These are phyloP conservation scores for Barnettozyma californica DNA, from an alignment of 805 yeast genomes.

Conservation along the genomic window DNA sequence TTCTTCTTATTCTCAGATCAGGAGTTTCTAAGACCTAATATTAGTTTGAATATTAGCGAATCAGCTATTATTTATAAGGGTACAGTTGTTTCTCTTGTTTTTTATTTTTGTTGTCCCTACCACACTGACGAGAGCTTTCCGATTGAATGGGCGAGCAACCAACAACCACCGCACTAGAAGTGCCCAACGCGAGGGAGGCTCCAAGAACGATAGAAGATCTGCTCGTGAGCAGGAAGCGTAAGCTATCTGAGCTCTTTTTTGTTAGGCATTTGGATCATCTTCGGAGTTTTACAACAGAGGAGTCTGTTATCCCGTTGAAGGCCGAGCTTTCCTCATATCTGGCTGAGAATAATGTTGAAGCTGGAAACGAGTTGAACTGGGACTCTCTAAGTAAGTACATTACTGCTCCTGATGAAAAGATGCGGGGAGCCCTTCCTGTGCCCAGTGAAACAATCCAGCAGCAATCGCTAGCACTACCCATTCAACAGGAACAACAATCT, in stretches of 20 bases:
- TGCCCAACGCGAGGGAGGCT: background rate
- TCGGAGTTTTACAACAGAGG: constrained; percentile 34
- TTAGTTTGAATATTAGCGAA: background rate
- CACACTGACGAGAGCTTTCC: background rate
- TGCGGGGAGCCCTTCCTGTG: background rate
- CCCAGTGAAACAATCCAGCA: background rate
- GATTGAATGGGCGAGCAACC: background rate
- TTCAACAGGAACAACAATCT: background rate
- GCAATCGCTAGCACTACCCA: background rate
- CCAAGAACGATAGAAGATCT: constrained; percentile 24
- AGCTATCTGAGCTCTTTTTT: constrained; percentile 57
- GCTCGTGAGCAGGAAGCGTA: constrained; percentile 48
- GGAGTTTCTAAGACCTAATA: background rate
- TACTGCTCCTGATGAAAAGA: constrained; percentile 1
- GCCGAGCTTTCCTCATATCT: constrained; percentile 40
- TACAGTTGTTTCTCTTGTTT: background rate
- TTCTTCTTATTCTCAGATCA: too few species aligned
- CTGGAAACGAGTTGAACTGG: constrained; percentile 36
- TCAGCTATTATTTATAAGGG: background rate
- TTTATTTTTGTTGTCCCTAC: background rate
- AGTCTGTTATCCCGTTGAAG: constrained; percentile 33
- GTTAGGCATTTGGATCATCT: constrained; percentile 48
- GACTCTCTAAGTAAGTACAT: constrained; percentile 18
- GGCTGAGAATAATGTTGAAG: constrained; percentile 47
- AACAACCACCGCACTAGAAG: background rate